Evolutionary conservation across 2,329 filamentous ascomycete species (phyloP).

Genomic region (Pseudopithomyces chartarum): DNA sequence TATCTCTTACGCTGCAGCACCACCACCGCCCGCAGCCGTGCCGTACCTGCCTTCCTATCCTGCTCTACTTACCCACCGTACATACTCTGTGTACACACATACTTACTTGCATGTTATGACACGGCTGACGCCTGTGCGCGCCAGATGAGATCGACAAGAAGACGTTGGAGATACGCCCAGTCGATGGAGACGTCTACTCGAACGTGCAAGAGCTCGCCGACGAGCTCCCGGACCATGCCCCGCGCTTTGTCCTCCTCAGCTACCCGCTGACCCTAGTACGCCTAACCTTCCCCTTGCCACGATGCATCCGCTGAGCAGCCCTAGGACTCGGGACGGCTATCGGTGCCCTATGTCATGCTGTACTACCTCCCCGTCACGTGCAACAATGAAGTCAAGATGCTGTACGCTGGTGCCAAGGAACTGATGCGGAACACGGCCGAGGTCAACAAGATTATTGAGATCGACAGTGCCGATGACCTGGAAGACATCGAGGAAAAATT

Average conservation of each 20-base stretch:
- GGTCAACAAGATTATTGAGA: conserved; percentile 85
- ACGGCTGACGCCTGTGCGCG: conserved; percentile 36
- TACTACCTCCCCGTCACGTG: conserved; percentile 94
- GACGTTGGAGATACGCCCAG: conserved; percentile 85
- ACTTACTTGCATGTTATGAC: conserved; percentile 3
- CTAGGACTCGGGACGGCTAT: conserved; percentile 79
- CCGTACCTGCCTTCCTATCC: too few relatives aligned
- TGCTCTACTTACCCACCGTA: too few relatives aligned
- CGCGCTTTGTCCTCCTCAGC: conserved; percentile 86
- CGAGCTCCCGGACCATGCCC: conserved; percentile 89
- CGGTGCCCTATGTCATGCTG: conserved; percentile 90
- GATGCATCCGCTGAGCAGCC: conserved; percentile 10
- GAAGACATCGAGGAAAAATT: conserved; percentile 77
- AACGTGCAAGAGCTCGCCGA: conserved; percentile 81
- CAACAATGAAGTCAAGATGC: conserved; percentile 85
- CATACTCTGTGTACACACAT: too few relatives aligned
- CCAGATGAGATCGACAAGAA: conserved; percentile 88
- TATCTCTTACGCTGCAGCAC: neutral
- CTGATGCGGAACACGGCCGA: conserved; percentile 92
- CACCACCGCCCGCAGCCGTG: too few relatives aligned
- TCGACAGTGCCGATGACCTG: conserved; percentile 79
- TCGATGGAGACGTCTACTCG: conserved; percentile 81
- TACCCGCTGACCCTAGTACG: conserved; percentile 84
- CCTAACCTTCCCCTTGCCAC: conserved; percentile 6
- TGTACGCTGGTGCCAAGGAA: conserved; percentile 95